Evolutionary conservation across 2,329 filamentous ascomycete species (phyloP), one percentile per base, ranked within the genome.

Genomic region (Arthrinium phaeospermum): DNA sequence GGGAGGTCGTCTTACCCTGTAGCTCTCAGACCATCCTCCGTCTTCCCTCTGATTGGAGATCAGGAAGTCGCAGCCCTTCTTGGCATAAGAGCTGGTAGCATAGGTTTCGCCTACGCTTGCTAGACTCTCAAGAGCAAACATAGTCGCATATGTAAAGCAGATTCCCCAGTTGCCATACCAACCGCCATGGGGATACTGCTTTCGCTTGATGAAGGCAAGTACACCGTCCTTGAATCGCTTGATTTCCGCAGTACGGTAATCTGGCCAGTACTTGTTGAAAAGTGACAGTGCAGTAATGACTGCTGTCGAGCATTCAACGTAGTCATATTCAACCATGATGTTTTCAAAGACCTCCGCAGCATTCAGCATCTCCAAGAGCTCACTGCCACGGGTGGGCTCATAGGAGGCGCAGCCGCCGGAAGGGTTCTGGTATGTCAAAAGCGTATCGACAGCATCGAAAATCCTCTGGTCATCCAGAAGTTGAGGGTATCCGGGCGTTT

Each of bases 111-210:
- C 95, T 5, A 94, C 90, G 67, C 91, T 93, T 7, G 91, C 89
- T 76, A 99, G 86, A 74, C 93, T 94, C 81, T 98, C 96, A 0
- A 98, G 87, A 0, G 95, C 95, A 83, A 99, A 99, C 95, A 98
- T 97, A 75, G 91, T 93, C 0, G 95, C 96, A 80, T 99, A 99
- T 0, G 95, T 98, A 82, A 97, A 99, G 84, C 96, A 99, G 78
- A 99, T 97, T 70, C 94, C 96, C 96, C 96, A 99, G 80, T 91
- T 95, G 67, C 96, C 96, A 80, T 99, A 98, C 96, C 96, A 99
- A 73, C 92, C 93, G n/a, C 96, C 96, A 77, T 98, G 94, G 0
- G 87, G 81, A 2, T 89, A 86, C 82, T 98, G 96, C 3, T 91
- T 89, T 1, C 87, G 87, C 79, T 95, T 93, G 82, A 99, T 97